A percentile compares a stretch with the other conserved stretches of the same genome.
These are phyloP conservation scores for Daucus carota DNA, from an alignment of 129 eudicot genomes.

Conservation along the genomic window DH1_v3.0 NC_030387.2:35850001-35850500, in stretches of 20 bases:
- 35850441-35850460: conserved; percentile 58
- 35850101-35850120: conserved; percentile 95
- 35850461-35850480: conserved; percentile 72
- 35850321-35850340: conserved; percentile 75
- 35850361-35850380: conserved; percentile 79
- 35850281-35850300: conserved; percentile 10
- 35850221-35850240: background rate
- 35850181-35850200: background rate
- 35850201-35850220: background rate
- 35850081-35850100: conserved; percentile 62
- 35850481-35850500: conserved; percentile 7
- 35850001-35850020: conserved; percentile 61
- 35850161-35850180: background rate
- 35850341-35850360: conserved; percentile 73
- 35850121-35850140: conserved; percentile 77
- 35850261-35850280: background rate
- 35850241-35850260: background rate
- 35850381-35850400: conserved; percentile 86
- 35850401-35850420: conserved; percentile 77
- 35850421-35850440: conserved; percentile 64
- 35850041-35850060: conserved; percentile 96
- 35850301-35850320: conserved; percentile 92
- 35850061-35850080: conserved; percentile 82
- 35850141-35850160: conserved; percentile 57
- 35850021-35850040: conserved; percentile 48